phyloP scores from a whole-genome alignment of 805 yeast species.

The Tetrapisispora arboricola region DNA sequence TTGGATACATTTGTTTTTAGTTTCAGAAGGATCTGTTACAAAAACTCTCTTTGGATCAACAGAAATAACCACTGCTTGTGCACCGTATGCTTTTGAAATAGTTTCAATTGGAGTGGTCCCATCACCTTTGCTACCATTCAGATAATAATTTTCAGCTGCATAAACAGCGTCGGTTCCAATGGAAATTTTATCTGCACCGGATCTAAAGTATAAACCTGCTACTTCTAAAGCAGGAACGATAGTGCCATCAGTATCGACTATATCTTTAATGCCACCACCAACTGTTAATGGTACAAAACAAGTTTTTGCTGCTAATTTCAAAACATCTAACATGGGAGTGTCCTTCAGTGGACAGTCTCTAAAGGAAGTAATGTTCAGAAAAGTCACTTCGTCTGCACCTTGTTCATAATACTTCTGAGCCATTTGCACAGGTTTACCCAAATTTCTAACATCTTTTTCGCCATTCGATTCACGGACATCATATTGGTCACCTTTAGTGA shows the following conservation, averaged over 20 bases:
- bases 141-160: constrained; percentile 78
- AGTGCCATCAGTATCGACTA: constrained; percentile 76
- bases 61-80: constrained; percentile 94
- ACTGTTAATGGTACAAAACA: constrained; percentile 95
- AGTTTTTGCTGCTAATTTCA: constrained; percentile 71
- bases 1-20: constrained; percentile 52
- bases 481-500: constrained; percentile 97
- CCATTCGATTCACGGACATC: constrained; percentile 76
- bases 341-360: constrained; percentile 88
- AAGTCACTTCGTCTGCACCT: constrained; percentile 97
- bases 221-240: constrained; percentile 76
- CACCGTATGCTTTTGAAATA: constrained; percentile 85
- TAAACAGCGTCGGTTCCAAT: constrained; percentile 96
- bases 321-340: constrained; percentile 90
- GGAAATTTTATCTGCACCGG: constrained; percentile 97
- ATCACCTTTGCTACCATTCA: constrained; percentile 42
- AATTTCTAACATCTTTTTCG: constrained; percentile 60
- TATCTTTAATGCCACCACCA: constrained; percentile 95
- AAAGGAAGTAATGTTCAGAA: constrained; percentile 89
- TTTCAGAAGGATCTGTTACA: constrained; percentile 45
- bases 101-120: constrained; percentile 90
- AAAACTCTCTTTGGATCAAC: constrained; percentile 94
- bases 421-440: constrained; percentile 93
- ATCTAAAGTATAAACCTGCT: constrained; percentile 82
- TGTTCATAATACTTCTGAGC: constrained; percentile 85